Conservation (phyloP, 768 basidiomycete genomes). For the Hypholoma sublateritium region DNA sequence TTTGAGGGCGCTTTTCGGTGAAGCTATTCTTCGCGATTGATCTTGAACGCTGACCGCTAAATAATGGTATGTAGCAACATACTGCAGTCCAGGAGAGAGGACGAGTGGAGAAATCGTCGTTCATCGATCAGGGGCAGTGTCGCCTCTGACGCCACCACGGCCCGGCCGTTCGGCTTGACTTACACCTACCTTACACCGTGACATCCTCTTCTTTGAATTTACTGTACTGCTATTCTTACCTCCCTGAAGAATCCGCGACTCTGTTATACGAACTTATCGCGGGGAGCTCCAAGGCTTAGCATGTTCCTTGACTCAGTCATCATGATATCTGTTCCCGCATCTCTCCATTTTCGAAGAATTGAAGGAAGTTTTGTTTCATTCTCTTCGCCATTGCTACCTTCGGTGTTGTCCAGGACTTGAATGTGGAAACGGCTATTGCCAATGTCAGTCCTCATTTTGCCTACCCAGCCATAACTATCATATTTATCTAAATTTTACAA, state of each 20-base stretch:
- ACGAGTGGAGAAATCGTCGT: too few species aligned
- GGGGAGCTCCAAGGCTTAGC: conserved; percentile 98
- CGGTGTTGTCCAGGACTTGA: conserved; percentile 95
- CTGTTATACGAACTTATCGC: conserved; percentile 92
- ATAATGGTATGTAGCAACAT: neutral
- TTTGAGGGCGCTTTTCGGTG: neutral
- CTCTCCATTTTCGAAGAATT: too few species aligned
- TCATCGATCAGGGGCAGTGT: too few species aligned
- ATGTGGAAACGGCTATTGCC: conserved; percentile 98
- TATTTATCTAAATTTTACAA: conserved; percentile 39
- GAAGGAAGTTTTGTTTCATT: conserved; percentile 93
- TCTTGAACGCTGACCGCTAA: too few species aligned
- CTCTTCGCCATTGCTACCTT: conserved; percentile 96
- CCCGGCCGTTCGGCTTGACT: too few species aligned
- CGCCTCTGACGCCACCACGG: too few species aligned
- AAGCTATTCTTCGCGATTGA: too few species aligned
- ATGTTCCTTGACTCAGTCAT: conserved; percentile 93
- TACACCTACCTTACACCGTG: too few species aligned
- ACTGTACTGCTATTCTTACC: conserved; percentile 46
- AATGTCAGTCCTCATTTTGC: conserved; percentile 56
- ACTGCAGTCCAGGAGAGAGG: too few species aligned
- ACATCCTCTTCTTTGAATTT: neutral
- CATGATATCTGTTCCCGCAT: conserved; percentile 91
- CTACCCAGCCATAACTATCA: conserved; percentile 2
- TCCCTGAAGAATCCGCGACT: conserved; percentile 90